Percentiles rank a stretch among this genome's conserved stretches.
phyloP scores from a whole-genome alignment of 2,329 filamentous ascomycete species.

The Penicillium sp. region DNA sequence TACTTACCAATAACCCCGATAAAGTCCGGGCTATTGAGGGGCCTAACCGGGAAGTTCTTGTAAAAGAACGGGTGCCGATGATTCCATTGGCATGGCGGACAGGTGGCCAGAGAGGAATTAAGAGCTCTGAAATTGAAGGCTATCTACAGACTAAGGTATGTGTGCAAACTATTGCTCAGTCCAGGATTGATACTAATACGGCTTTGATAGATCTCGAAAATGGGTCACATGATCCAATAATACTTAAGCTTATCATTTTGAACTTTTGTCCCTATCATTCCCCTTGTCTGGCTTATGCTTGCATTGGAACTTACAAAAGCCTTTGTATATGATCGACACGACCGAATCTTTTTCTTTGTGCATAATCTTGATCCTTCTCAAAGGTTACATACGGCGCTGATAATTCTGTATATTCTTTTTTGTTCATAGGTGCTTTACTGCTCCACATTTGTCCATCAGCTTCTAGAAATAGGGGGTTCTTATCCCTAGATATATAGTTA shows the following conservation, averaged over 20 bases:
- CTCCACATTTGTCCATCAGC: no score
- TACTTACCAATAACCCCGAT: conserved; percentile 96
- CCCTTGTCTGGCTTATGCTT: conserved; percentile 6
- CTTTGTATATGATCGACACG: conserved; percentile 24
- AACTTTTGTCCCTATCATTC: background rate
- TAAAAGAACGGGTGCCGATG: conserved; percentile 91
- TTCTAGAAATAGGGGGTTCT: background rate
- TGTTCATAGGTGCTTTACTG: no score
- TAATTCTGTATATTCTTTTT: conserved; percentile 12
- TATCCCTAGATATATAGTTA: background rate
- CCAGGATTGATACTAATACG: background rate
- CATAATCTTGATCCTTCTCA: conserved; percentile 14
- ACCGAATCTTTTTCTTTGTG: conserved; percentile 15
- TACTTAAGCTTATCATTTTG: background rate
- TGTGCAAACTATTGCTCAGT: conserved; percentile 12
- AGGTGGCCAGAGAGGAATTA: conserved; percentile 73
- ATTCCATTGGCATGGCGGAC: conserved; percentile 88
- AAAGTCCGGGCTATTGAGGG: conserved; percentile 95
- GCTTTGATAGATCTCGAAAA: conserved; percentile 69
- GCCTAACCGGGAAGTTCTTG: conserved; percentile 79
- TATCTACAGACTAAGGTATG: conserved; percentile 92
- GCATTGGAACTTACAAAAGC: conserved; percentile 8
- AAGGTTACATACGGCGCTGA: background rate
- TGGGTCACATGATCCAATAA: conserved; percentile 70
- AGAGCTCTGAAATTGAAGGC: conserved; percentile 83